Evolutionary conservation across 1,284 basidiomycete genomes (phyloP).

Genomic region (Puccinia horiana): DNA sequence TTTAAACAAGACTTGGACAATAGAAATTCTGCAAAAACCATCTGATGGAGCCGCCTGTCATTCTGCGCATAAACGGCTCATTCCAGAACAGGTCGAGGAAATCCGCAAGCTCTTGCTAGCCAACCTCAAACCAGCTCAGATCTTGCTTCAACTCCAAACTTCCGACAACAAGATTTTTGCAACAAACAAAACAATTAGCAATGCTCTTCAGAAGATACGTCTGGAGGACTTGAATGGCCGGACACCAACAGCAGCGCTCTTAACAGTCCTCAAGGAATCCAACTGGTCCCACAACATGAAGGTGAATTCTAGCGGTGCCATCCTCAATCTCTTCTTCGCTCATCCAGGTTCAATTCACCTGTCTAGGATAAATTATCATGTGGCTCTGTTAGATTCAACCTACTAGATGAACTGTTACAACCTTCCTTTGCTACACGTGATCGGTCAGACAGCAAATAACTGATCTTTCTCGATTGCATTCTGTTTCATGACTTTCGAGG

Average conservation of each 20-base stretch:
- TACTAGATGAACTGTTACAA: no score
- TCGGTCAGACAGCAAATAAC: not conserved
- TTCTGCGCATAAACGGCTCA: not conserved
- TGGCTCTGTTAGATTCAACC: not conserved
- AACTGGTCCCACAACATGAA: not conserved
- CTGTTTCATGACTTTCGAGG: not conserved
- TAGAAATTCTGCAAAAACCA: not conserved
- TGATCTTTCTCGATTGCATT: not conserved
- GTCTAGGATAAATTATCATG: conserved; percentile 6
- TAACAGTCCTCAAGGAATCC: not conserved
- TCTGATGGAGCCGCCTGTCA: not conserved
- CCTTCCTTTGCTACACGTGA: no score
- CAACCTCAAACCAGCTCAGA: no score
- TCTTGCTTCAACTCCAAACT: not conserved
- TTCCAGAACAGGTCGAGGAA: conserved; percentile 4
- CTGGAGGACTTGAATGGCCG: not conserved
- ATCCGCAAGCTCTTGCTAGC: not conserved
- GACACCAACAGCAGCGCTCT: not conserved
- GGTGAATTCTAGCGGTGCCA: not conserved
- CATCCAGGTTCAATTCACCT: conserved; percentile 15
- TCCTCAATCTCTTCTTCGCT: conserved; percentile 8
- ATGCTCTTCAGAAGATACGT: not conserved
- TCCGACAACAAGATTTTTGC: not conserved
- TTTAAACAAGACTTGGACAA: not conserved
- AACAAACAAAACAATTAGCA: not conserved